phyloP scores from a whole-genome alignment of 139 green algal genomes.

The Trebouxia sp. region DNA sequence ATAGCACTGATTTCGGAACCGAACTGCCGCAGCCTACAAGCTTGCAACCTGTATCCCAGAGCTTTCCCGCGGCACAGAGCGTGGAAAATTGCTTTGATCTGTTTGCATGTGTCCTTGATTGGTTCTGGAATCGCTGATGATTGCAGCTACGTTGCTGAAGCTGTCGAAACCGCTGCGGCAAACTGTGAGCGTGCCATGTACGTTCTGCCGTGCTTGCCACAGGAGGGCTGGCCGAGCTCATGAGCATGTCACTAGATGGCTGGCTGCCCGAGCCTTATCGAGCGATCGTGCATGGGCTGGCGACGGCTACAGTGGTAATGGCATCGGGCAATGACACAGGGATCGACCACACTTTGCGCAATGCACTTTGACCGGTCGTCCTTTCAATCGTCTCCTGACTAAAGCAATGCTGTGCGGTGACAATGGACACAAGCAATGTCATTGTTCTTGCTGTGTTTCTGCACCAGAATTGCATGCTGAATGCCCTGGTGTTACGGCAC shows the following conservation, averaged over 20 bases:
- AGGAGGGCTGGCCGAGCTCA: not conserved
- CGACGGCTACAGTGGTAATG: no score
- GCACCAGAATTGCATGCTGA: no score
- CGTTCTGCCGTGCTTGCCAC: not conserved
- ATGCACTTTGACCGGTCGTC: no score
- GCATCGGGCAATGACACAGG: no score
- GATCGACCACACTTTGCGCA: no score
- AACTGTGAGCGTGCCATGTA: not conserved
- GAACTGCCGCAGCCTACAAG: constrained; percentile 81
- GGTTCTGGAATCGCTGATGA: not conserved
- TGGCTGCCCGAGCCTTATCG: no score
- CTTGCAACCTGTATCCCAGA: constrained; percentile 27
- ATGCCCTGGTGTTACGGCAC: no score
- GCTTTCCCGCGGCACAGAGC: not conserved
- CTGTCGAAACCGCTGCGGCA: not conserved
- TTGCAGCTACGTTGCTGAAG: not conserved
- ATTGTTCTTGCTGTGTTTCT: no score
- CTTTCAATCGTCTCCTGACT: no score
- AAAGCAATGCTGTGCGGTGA: no score
- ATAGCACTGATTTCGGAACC: constrained; percentile 78
- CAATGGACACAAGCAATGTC: no score
- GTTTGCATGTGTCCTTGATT: not conserved
- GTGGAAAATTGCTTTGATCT: not conserved
- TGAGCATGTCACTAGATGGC: not conserved
- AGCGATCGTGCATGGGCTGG: no score